A percentile compares a stretch with the other conserved stretches of the same genome.
Conservation (phyloP, 768 basidiomycete genomes). For the Pisolithus marmoratus region DNA sequence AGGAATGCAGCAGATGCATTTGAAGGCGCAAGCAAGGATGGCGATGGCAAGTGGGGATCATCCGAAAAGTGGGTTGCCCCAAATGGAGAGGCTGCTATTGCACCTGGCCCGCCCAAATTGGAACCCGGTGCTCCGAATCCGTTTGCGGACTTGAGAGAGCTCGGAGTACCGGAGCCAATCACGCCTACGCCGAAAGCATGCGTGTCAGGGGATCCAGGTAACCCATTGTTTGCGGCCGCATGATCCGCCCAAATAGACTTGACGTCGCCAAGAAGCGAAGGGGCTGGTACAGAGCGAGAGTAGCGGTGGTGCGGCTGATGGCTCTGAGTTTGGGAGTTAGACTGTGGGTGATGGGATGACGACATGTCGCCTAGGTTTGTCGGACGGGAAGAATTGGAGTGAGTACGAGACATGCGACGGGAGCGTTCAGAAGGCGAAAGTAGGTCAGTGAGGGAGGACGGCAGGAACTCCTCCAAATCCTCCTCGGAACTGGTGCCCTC, state of each 20-base stretch:
- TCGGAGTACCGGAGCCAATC: slow-evolving; percentile 40
- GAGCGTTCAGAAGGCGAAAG: slow-evolving; percentile 85
- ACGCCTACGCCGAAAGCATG: slow-evolving; percentile 16
- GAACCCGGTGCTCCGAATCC: slow-evolving; percentile 26
- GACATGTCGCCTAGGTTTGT: slow-evolving; percentile 16
- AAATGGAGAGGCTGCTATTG: slow-evolving; percentile 5
- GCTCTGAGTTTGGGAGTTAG: slow-evolving; percentile 12
- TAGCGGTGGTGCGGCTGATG: slow-evolving; percentile 53
- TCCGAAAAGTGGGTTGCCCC: slow-evolving; percentile 29
- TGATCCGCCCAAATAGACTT: slow-evolving; percentile 78
- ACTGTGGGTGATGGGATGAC: slow-evolving; percentile 11
- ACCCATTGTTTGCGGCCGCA: slow-evolving; percentile 23
- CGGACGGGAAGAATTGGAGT: slow-evolving; percentile 35
- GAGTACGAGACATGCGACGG: slow-evolving; percentile 75
- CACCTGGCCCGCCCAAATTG: slow-evolving; percentile 8
- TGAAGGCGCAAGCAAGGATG: slow-evolving; percentile 48
- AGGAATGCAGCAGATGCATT: slow-evolving; percentile 83
- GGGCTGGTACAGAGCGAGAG: slow-evolving; percentile 77
- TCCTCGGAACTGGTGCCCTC: slow-evolving; percentile 45
- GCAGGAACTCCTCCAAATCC: slow-evolving; percentile 85
- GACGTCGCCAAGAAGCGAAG: slow-evolving; percentile 68
- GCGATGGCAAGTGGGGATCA: slow-evolving; percentile 27
- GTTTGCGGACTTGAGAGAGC: slow-evolving; percentile 45
- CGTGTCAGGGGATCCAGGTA: slow-evolving; percentile 35
- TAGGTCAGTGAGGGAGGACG: slow-evolving; percentile 82